Evolutionary conservation across 2,329 filamentous ascomycete genomes (phyloP).

Genomic region (Nigrograna mackinnonii): DNA sequence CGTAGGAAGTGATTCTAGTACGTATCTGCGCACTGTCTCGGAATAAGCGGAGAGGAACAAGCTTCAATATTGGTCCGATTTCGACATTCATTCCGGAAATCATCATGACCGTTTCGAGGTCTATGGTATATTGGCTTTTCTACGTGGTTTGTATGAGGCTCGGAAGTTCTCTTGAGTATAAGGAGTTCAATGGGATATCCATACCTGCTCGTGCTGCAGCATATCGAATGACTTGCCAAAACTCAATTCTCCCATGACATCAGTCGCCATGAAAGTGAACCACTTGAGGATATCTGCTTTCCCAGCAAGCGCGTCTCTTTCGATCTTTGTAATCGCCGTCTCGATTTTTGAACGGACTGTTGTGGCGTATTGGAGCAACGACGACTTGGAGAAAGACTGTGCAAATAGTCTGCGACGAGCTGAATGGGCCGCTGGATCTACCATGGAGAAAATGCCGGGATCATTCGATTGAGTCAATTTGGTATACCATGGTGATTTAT

Average conservation of each 20-base stretch:
- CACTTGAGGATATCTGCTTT: neutral
- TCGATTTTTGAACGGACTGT: neutral
- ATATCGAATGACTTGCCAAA: constrained; percentile 1
- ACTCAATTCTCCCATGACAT: neutral
- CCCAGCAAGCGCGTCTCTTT: neutral
- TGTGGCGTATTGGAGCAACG: neutral
- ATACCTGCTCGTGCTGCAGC: neutral
- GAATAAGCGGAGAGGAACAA: no score
- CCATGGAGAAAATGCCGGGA: neutral
- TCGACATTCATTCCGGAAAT: no score
- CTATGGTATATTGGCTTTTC: neutral
- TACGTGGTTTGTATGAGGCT: neutral
- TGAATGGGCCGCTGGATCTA: neutral
- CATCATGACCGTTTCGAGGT: neutral
- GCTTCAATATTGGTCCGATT: no score
- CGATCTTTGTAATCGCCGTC: neutral
- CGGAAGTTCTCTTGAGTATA: neutral
- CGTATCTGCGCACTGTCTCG: no score
- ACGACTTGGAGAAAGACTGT: neutral
- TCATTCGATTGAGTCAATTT: neutral
- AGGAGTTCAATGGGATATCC: neutral
- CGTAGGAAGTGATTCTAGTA: no score
- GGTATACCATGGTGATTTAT: neutral
- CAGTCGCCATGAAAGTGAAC: neutral
- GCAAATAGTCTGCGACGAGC: neutral